Conservation (phyloP, 768 basidiomycete species). For the Exsudoporus frostii region DNA sequence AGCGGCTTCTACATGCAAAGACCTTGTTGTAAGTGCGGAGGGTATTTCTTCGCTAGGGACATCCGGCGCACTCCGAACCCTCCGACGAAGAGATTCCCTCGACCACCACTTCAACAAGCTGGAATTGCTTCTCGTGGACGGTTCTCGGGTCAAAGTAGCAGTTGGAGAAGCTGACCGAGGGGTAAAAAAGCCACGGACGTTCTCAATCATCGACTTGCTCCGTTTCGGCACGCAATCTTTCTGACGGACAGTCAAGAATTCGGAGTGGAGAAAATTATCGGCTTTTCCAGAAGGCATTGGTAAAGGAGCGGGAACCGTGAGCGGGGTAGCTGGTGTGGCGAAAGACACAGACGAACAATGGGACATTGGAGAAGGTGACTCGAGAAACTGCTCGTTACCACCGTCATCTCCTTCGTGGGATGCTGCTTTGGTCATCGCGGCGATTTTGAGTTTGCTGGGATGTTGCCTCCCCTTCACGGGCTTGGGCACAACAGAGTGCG, state of each 20-base stretch:
- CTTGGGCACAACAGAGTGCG: slow-evolving; percentile 7
- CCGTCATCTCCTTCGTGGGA: slow-evolving; percentile 27
- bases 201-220: slow-evolving; percentile 56
- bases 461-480: slow-evolving; percentile 18
- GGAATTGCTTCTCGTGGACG: slow-evolving; percentile 27
- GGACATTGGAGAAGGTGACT: slow-evolving; percentile 40
- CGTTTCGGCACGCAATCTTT: slow-evolving; percentile 38
- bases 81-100: slow-evolving; percentile 45
- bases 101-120: slow-evolving; percentile 48
- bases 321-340: slow-evolving; percentile 23
- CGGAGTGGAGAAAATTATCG: slow-evolving; percentile 24
- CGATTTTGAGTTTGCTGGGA: slow-evolving; percentile 30
- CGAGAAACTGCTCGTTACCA: slow-evolving; percentile 16
- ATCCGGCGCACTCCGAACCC: slow-evolving; percentile 53
- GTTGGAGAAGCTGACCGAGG: slow-evolving; percentile 44
- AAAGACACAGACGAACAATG: slow-evolving; percentile 36
- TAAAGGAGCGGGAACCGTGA: slow-evolving; percentile 14
- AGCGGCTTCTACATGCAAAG: slow-evolving; percentile 18
- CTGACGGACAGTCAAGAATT: slow-evolving; percentile 23
- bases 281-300: slow-evolving; percentile 10
- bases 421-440: slow-evolving; percentile 17
- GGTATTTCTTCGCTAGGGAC: slow-evolving; percentile 33
- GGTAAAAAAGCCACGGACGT: slow-evolving; percentile 58
- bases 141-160: slow-evolving; percentile 26
- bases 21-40: slow-evolving; percentile 23